Evolutionary conservation across 805 yeast genomes (phyloP), one percentile per base, ranked within the genome.

Genomic region (Candida coleopterorum): DNA sequence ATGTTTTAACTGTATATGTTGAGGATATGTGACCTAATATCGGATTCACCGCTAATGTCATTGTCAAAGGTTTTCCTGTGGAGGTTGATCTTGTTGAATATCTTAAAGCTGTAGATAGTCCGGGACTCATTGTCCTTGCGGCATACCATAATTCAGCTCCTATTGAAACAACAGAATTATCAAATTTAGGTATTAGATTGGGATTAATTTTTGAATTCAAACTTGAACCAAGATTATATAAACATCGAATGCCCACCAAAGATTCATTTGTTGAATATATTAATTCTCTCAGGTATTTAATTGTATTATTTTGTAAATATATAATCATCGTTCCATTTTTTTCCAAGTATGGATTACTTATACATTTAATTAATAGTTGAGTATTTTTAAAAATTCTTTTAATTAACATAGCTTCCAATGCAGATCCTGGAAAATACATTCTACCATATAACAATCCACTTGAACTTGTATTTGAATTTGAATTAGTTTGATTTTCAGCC

Each of bases 111-210:
- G 94, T 76, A 0, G 96, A 85, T 14, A 89, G 55, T 0, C 97
- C 97, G 0, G 97, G 97, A 41, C 90, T 81, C 73, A 86, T 81
- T 31, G 85, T 81, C 30, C 72, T 57, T 0, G 87, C 77, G 1
- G 95, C 95, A 47, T 83, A 84, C 90, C 96, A 93, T 4, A 87
- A 45, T 60, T 93, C 98, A 8, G 83, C 75, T 1, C 98, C 98
- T 0, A 85, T 47, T 0, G 88, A 78, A 1, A 79, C 71, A 29
- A 77, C 77, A 10, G 93, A 79, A 40, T 76, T 77, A 49, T 75
- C 79, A 47, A 77, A 64, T 16, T 62, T 62, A 22, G 70, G 68
- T 3, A 62, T 53, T 7, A 50, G 45, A n/a, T 63, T 66, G 21
- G 70, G 59, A 12, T 65, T 67, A 12, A 35, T 20, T 18, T 28